Conservation (phyloP, 2,329 filamentous ascomycete species). For the Onygena corvina region DNA sequence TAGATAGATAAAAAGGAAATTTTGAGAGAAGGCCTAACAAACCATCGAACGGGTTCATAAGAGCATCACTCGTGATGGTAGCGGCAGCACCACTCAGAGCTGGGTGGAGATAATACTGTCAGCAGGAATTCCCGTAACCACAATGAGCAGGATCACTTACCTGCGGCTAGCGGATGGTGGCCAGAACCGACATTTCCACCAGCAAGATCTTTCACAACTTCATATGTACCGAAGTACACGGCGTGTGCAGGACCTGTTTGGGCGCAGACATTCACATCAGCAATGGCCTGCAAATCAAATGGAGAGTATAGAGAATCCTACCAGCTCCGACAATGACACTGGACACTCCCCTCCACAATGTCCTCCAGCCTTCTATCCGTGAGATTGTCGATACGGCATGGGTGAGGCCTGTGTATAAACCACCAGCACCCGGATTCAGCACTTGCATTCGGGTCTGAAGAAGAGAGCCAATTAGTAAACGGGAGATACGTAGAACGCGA, state of each 20-base stretch:
- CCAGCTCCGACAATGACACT: slow-evolving; percentile 93
- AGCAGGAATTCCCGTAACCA: neutral
- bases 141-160: slow-evolving; percentile 39
- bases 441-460: slow-evolving; percentile 92
- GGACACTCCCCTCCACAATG: slow-evolving; percentile 90
- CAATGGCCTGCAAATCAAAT: neutral
- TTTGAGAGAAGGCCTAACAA: slow-evolving; percentile 27
- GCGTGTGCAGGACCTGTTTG: slow-evolving; percentile 78
- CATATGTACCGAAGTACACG: slow-evolving; percentile 96
- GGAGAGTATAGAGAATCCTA: slow-evolving; percentile 33
- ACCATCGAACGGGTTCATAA: slow-evolving; percentile 99
- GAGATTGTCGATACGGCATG: slow-evolving; percentile 91
- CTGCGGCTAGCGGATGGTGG: slow-evolving; percentile 86
- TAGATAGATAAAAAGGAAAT: neutral
- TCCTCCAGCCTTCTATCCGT: slow-evolving; percentile 74
- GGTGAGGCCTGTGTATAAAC: slow-evolving; percentile 78
- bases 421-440: slow-evolving; percentile 66
- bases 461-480: slow-evolving; percentile 4
- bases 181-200: slow-evolving; percentile 74
- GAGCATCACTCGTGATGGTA: slow-evolving; percentile 90
- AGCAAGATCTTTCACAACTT: slow-evolving; percentile 90
- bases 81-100: slow-evolving; percentile 87
- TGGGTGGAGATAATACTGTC: slow-evolving; percentile 30
- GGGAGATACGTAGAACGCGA: neutral
- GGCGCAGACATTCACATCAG: neutral